Evolutionary conservation across 164 flowering plant genomes (phyloP), one percentile per base, ranked within the genome.

Genomic region (Stephania japonica): DNA sequence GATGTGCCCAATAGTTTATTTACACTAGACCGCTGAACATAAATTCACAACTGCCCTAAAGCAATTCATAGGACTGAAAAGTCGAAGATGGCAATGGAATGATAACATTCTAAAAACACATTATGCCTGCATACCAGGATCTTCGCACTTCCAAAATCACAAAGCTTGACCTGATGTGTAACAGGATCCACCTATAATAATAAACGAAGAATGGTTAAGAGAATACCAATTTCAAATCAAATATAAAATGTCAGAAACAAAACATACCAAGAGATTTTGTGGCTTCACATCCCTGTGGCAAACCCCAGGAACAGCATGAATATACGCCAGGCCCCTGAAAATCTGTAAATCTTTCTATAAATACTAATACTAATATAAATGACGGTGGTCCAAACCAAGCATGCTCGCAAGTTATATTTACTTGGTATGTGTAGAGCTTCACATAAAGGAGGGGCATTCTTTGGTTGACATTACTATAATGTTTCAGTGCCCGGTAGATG

Each of bases 131-230:
- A 72, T 81, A 89, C 93, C 80, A 90, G 76, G 69, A 87, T 88
- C 85, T 94, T 94, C 65, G 98, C 97, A 78, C 97, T 94, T 71
- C 98, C 98, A 83, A 94, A 94, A 78, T 94, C 97, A 72, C 98
- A 94, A 68, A 94, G 89, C 81, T 94, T 94, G 61, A 92, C 96
- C 74, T 92, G 93, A 74, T 94, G 97, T 11, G 95, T 91, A 11
- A 86, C 85, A 47, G 95, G 90, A 81, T 94, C 94, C 77, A 94
- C 97, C 98, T 94, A 82, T 49, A 74, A 25, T 47, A 61, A 76
- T 42, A 42, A 21, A 59, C 69, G 49, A n/a, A 32, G 4, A 2
- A 27, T 23, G 26, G 69, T 61, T 73, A 69, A 49, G 9, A 8
- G 38, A 14, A 67, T 25, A 42, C 21, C 26, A 21, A 19, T 38